Base-by-base conservation (phyloP, 805 yeast genomes). In the Pichia insulana region DNA sequence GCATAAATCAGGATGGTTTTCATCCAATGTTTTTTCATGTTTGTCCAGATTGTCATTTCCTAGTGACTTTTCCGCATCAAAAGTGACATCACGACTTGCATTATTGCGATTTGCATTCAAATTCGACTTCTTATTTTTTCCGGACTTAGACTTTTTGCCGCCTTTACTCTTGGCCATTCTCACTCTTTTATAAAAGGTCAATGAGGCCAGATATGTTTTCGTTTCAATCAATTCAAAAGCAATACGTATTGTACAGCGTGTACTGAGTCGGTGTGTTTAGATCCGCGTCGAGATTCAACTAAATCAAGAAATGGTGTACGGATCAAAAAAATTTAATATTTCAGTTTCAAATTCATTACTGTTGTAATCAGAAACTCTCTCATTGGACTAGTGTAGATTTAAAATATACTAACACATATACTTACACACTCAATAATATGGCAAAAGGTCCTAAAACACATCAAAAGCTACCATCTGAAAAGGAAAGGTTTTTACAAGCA, bases 401-500 rank as follows among this genome's bases (percentile, higher is more conserved):
- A 28, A 28, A 28, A 7, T 28, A 28, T n/a, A 28, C 13, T 28
- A 4, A 28, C 31, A 7, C 6, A 7, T 7, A 28, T 12, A 11
- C 5, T 4, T 28, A 28, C 13, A 28, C 31, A 12, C 28, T 35
- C n/a, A 11, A 2, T 16, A 36, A 26, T 10, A 42, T 44, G 47
- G 43, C 44, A 26, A 59, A 58, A 37, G 64, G 63, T 3, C 62
- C 64, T n/a, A 63, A 61, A 47, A 52, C 55, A 19, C 79, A 79
- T 55, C 83, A 74, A 50, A 83, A 83, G 51, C 68, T 80, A 34
- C 83, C 89, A 17, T 94, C 96, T 1, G 97, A 89, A 57, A 87
- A 84, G 62, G 98, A 90, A 65, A 72, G 97, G 45, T 90, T 90
- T 57, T 64, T 90, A 35, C 88, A 84, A 59, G 86, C 96, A 61